Base-by-base conservation (phyloP, 305 asterid species). In the Fraxinus nigra region DNA sequence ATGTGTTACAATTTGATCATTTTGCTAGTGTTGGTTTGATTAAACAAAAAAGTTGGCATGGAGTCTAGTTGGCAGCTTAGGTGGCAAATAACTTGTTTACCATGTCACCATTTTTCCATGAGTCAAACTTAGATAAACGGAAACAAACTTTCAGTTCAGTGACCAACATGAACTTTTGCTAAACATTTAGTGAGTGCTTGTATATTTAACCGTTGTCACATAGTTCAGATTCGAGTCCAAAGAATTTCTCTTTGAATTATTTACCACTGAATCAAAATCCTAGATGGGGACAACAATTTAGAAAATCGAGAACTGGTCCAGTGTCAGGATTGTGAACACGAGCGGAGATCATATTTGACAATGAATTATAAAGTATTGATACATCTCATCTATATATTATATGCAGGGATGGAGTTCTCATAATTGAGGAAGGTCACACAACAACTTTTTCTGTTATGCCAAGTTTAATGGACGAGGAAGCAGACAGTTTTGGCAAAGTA, bases 361-460 rank as follows among this genome's bases (percentile, higher is more conserved):
- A 85, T 76, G 88, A 90, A 87, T 81, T 87, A 76, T 75, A 63
- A 82, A 80, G 83, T 90, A 91, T 95, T 93, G 84, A 93, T 89
- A 87, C 87, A 28, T 89, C 87, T 91, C 85, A 78, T 93, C 93
- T 93, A 90, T 89, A 87, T 87, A 91, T 92, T 89, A 89, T 81
- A 89, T 94, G 99, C 99, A 95, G 98, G 99, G 92, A 88, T 86
- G 98, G 95, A 90, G 93, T 92, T 90, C 95, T 87, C 84, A 51
- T 89, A 88, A 85, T 89, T 87, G 97, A 86, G 84, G 97, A 89
- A 88, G 98, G 88, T 92, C 97, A 88, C 89, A 82, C 94, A 88
- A 84, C 97, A 83, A 93, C 90, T 93, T 95, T 94, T 92, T 89
- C 90, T 92, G 89, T 91, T 93, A 83, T 88, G 87, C 90, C 95